phyloP scores from a whole-genome alignment of 352 stramenopile species.

The Globisporangium camurandrum region DNA sequence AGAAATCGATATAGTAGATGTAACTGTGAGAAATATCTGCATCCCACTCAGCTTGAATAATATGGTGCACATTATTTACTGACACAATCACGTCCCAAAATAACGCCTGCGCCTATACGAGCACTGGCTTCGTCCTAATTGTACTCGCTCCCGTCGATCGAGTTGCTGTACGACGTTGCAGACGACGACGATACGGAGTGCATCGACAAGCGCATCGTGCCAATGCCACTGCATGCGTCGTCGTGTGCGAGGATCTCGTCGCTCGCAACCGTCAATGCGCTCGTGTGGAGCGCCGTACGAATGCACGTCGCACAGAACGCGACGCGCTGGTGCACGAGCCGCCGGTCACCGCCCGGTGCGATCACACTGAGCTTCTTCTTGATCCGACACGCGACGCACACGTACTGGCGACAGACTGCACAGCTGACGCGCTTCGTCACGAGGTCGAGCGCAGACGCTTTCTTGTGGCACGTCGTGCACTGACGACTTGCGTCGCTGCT shows the following conservation, averaged over 20 bases:
- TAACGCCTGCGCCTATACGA: too few relatives aligned
- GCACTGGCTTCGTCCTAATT: too few relatives aligned
- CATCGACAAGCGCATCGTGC: constrained; percentile 2
- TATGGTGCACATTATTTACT: too few relatives aligned
- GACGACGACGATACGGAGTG: constrained; percentile 1
- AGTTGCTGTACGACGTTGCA: constrained; percentile 8
- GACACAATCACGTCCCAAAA: too few relatives aligned
- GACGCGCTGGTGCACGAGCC: constrained; percentile 28
- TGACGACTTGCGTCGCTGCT: background rate
- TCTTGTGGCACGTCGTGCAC: constrained; percentile 24
- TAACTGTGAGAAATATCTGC: too few relatives aligned
- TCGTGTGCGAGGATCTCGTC: constrained; percentile 16
- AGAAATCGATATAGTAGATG: too few relatives aligned
- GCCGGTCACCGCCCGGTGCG: constrained; percentile 14
- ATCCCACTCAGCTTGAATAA: too few relatives aligned
- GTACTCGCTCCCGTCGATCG: constrained; percentile 6
- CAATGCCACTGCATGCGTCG: constrained; percentile 14
- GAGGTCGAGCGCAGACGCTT: constrained; percentile 15
- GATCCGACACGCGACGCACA: constrained; percentile 29
- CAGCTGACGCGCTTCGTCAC: constrained; percentile 16
- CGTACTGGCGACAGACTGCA: constrained; percentile 25
- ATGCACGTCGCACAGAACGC: constrained; percentile 33
- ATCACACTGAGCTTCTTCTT: constrained; percentile 34
- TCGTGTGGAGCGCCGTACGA: constrained; percentile 26
- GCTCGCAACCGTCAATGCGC: constrained; percentile 16